phyloP scores from a whole-genome alignment of 2,329 filamentous ascomycete species.

The Aspergillus intermedius region DNA sequence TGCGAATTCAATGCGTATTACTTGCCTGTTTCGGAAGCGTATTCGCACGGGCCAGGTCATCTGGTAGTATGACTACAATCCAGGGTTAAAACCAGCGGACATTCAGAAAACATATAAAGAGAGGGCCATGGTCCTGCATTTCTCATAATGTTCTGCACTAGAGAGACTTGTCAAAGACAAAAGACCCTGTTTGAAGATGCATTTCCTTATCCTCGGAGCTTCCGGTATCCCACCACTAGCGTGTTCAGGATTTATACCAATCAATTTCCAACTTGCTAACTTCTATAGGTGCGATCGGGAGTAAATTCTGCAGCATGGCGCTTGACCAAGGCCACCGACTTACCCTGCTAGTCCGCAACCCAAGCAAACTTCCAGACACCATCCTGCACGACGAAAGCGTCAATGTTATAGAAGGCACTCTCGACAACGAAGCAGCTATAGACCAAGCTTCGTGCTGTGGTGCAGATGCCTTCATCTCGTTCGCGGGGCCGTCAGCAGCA shows the following conservation, averaged over 20 bases:
- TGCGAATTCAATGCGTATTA: no score
- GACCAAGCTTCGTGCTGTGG: conserved; percentile 1
- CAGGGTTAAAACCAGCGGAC: no score
- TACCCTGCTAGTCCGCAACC: conserved; percentile 6
- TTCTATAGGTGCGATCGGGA: not conserved
- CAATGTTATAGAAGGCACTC: conserved; percentile 4
- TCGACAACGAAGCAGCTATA: conserved; percentile 3
- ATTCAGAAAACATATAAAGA: no score
- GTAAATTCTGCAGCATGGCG: conserved; percentile 4
- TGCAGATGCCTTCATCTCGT: conserved; percentile 6
- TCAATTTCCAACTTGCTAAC: conserved; percentile 2
- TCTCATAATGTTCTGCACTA: no score
- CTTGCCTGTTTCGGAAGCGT: no score
- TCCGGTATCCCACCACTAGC: not conserved
- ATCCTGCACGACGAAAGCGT: conserved; percentile 1
- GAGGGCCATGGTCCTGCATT: no score
- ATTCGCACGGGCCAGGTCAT: no score
- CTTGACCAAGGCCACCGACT: conserved; percentile 5
- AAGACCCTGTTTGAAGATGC: not conserved
- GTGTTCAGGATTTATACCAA: not conserved
- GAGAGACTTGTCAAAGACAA: no score
- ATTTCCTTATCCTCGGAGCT: not conserved
- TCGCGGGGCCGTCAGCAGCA: conserved; percentile 5
- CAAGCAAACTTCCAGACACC: conserved; percentile 1
- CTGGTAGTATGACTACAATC: no score